Evolutionary conservation across 495 filamentous ascomycete species (phyloP), one percentile per base, ranked within the genome.

Genomic region (Penicillium manginii): DNA sequence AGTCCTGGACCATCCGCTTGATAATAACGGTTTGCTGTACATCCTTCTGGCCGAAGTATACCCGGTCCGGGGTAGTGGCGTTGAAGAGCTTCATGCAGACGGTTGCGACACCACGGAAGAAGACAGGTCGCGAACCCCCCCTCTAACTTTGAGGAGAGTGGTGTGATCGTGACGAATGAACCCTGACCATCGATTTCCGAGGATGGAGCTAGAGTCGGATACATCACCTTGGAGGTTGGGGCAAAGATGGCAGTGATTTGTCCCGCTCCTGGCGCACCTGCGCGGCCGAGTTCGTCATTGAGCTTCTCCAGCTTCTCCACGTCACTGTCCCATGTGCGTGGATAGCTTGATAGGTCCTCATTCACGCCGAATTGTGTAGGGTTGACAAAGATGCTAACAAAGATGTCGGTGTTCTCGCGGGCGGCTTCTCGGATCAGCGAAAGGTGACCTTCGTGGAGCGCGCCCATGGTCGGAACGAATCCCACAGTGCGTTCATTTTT

Each of bases 41-140:
- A 65, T 99, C 94, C 76, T 99, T 98, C 75, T 98, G 96, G 1
- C 94, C 94, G 73, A 99, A 97, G 69, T 97, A 99, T 1, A 92
- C 96, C 43, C 84, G 84, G 42, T 96, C 91, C 2, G 94, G 91
- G 62, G 86, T 82, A 39, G 92, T 88, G 49, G 93, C 91, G 67
- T 97, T 98, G 75, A 98, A 94, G 21, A 98, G 76, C 80, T 98
- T 98, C 88, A 92, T 93, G 75, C 92, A 96, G 11, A 98, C 89
- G 11, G 96, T 98, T 23, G 94, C 93, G 22, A 98, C 94, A 5
- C 94, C 94, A 21, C 96, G 79, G 71, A 98, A 98, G 74, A 98
- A 98, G 14, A 96, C 93, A 4, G 94, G 94, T n/a, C 94, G 78
- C 8, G 86, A 89, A 7, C 82, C 81, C 14, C 14, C 94, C 94